Evolutionary conservation across 2,329 filamentous ascomycete genomes (phyloP), one percentile per base, ranked within the genome.

Genomic region (Verticillium longisporum): DNA sequence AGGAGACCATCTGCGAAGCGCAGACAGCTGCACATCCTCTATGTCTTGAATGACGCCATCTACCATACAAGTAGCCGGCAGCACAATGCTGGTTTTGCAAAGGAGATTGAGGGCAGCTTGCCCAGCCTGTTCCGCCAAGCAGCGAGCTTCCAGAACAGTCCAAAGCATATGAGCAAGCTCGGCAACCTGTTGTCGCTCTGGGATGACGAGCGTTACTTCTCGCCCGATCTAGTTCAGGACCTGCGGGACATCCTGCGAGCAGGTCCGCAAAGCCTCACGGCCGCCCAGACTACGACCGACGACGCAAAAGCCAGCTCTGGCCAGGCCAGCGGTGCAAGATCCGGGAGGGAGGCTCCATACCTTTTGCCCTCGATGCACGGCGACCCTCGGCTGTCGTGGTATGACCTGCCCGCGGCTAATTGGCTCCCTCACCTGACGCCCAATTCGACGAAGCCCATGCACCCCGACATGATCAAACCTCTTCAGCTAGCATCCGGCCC

Each of bases 321-420:
- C 65, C 65, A 70, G 62, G 56, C 63, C 37, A 60, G 65, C 9
- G 68, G 65, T 41, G n/a, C 38, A 13, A 78, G 77, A 64, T 70
- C 77, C 6, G 75, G 81, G 15, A 88, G 84, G 67, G 80, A 88
- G 62, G 76, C 77, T 1, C 88, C 89, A 0, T 94, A 86, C 68
- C 74, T 88, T 33, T 82, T 96, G 72, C 92, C 92, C 21, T 80
- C 89, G 1, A 84, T 83, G 61, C 92, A 96, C 71, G 92, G 92
- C 50, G 90, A 96, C 69, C 75, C 82, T 1, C 83, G 84, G 0
- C 86, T 83, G 4, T 86, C 89, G 0, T 96, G 89, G 84, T 90
- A 92, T 74, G 91, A 96, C 65, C 78, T 96, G 1, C 92, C 92
- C 0, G 91, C 91, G 1, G 89, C 86, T 1, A 94, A 91, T 66